Conservation (phyloP, 2,329 filamentous ascomycete genomes). For the Claviceps sp. region DNA sequence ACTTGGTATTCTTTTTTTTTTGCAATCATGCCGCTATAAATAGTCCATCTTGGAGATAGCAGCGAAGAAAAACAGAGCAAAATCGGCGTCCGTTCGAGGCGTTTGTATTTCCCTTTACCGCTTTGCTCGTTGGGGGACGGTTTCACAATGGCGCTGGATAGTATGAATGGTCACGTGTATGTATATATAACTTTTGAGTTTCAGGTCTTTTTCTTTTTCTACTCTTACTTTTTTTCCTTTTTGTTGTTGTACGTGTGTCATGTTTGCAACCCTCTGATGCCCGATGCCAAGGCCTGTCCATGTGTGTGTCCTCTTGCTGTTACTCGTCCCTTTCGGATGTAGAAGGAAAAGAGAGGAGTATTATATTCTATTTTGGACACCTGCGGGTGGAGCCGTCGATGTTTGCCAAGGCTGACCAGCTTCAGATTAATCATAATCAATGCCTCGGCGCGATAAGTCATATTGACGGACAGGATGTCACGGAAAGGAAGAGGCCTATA, state of each 20-base stretch:
- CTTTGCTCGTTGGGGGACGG: not conserved
- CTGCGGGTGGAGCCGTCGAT: not conserved
- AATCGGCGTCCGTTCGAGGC: not conserved
- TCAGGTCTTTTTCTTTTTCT: not conserved
- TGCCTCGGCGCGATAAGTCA: not conserved
- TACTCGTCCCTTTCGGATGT: not conserved
- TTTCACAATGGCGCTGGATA: not conserved
- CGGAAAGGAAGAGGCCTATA: too few relatives aligned
- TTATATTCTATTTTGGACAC: too few relatives aligned
- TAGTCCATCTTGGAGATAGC: not conserved
- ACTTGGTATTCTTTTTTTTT: not conserved
- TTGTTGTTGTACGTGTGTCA: not conserved
- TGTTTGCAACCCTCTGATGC: not conserved
- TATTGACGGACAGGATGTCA: too few relatives aligned
- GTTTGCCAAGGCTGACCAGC: not conserved
- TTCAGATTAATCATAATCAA: not conserved
- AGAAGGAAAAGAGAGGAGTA: not conserved
- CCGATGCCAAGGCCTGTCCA: not conserved
- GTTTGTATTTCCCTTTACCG: not conserved
- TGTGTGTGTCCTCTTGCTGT: not conserved
- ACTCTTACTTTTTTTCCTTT: not conserved
- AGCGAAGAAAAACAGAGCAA: not conserved
- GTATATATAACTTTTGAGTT: not conserved
- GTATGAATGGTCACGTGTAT: not conserved
- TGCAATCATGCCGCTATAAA: not conserved